Conservation (phyloP, 768 basidiomycete genomes). For the Dioszegia aurantiaca region DNA sequence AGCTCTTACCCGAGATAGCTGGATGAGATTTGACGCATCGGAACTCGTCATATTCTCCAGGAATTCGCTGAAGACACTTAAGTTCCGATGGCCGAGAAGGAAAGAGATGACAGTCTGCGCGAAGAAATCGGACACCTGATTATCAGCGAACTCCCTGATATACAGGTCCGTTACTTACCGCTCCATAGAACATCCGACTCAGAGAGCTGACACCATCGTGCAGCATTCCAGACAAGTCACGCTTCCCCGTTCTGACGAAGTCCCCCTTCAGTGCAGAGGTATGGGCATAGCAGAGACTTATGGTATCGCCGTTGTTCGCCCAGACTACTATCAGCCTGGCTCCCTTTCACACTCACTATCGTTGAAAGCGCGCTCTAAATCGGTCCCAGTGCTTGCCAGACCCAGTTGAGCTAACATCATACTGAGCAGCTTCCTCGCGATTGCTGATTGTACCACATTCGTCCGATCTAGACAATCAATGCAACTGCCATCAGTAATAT, state of each 20-base stretch:
- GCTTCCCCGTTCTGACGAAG: constrained; percentile 76
- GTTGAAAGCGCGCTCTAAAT: constrained; percentile 52
- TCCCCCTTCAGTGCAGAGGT: constrained; percentile 90
- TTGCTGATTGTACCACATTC: constrained; percentile 92
- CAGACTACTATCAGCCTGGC: constrained; percentile 61
- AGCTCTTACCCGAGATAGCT: constrained; percentile 80
- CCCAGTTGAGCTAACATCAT: constrained; percentile 54
- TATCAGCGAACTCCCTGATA: neutral
- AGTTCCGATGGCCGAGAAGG: constrained; percentile 61
- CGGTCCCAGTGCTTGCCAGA: constrained; percentile 50
- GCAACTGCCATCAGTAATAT: constrained; percentile 60
- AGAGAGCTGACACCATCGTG: constrained; percentile 96
- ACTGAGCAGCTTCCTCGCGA: constrained; percentile 73
- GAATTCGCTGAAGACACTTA: constrained; percentile 90
- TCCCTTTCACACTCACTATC: constrained; percentile 55
- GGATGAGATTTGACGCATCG: constrained; percentile 86
- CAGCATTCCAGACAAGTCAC: constrained; percentile 78
- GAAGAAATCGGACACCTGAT: constrained; percentile 76
- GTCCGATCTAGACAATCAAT: constrained; percentile 95
- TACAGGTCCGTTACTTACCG: constrained; percentile 14
- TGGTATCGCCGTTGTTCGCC: constrained; percentile 98
- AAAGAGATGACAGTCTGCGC: constrained; percentile 79
- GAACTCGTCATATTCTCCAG: constrained; percentile 78
- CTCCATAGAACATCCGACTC: constrained; percentile 60
- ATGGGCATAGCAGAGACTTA: constrained; percentile 79